A percentile compares a stretch with the other conserved stretches of the same genome.
Conservation (phyloP, 768 basidiomycete species). For the Lentinus tigrinus region DNA sequence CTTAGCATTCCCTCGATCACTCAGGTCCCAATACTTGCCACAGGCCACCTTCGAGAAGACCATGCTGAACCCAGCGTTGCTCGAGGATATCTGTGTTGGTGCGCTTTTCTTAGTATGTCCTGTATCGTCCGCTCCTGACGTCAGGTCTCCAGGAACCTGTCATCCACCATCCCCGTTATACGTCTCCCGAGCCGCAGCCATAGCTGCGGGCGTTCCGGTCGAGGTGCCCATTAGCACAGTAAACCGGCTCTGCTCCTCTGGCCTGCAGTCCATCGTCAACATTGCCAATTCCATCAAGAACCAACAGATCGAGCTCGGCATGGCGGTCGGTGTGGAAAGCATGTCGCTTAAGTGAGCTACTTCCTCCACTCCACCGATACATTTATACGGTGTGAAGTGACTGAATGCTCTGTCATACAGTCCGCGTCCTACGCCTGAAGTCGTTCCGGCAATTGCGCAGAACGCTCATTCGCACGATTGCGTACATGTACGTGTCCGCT, state of each 20-base stretch:
- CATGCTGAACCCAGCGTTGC: constrained; percentile 63
- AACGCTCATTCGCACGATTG: constrained; percentile 71
- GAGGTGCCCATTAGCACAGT: constrained; percentile 86
- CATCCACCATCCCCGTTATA: constrained; percentile 82
- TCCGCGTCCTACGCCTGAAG: constrained; percentile 71
- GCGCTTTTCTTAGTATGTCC: constrained; percentile 19
- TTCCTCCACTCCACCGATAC: background rate
- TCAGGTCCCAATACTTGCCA: background rate
- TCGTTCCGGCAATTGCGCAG: constrained; percentile 56
- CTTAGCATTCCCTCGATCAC: background rate
- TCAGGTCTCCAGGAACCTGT: constrained; percentile 58
- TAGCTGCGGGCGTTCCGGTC: constrained; percentile 86
- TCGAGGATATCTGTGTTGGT: constrained; percentile 88
- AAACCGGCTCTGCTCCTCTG: constrained; percentile 93
- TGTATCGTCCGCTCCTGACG: background rate
- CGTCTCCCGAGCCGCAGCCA: constrained; percentile 81
- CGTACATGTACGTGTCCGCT: constrained; percentile 50
- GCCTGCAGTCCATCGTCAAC: constrained; percentile 88
- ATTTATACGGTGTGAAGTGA: background rate
- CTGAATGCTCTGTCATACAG: constrained; percentile 35
- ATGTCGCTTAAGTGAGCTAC: constrained; percentile 69
- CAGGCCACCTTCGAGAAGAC: constrained; percentile 70
- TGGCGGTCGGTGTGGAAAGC: constrained; percentile 82
- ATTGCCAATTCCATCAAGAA: constrained; percentile 85
- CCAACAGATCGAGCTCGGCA: constrained; percentile 82